These are phyloP conservation scores for Aspergillus terreus DNA, from an alignment of 2,329 filamentous ascomycete genomes.

Conservation along the genomic window DNA sequence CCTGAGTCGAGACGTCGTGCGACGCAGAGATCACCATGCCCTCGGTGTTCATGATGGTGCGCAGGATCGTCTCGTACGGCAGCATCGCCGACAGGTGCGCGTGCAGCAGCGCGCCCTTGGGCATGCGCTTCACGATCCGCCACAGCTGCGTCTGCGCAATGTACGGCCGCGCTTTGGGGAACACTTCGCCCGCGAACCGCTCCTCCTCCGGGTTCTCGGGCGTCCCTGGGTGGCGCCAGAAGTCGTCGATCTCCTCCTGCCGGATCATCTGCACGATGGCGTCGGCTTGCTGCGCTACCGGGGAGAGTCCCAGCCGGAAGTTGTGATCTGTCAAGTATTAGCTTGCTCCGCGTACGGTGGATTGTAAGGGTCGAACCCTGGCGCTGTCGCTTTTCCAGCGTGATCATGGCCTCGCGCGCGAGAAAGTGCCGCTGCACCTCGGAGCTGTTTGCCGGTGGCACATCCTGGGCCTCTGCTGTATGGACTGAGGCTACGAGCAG, in stretches of 20 bases:
- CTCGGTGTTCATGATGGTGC: constrained; percentile 62
- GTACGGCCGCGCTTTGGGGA: constrained; percentile 73
- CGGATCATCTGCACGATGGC: constrained; percentile 56
- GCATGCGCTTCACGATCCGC: constrained; percentile 77
- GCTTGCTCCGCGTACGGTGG: constrained; percentile 22
- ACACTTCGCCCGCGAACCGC: constrained; percentile 77
- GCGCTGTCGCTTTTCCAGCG: constrained; percentile 72
- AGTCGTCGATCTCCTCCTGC: constrained; percentile 17
- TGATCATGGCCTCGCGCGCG: constrained; percentile 69
- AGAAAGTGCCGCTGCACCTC: constrained; percentile 63
- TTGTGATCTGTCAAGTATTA: constrained; percentile 10
- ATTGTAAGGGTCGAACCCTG: constrained; percentile 53
- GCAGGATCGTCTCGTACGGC: constrained; percentile 72
- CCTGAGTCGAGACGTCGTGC: constrained; percentile 50
- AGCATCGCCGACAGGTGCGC: constrained; percentile 87
- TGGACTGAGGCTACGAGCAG: no score
- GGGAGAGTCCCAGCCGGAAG: constrained; percentile 56
- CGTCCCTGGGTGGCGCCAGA: constrained; percentile 13
- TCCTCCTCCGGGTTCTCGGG: constrained; percentile 10
- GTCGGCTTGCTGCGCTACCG: constrained; percentile 59
- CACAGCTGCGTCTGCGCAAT: constrained; percentile 84
- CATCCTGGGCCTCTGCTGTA: no score
- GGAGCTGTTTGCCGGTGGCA: constrained; percentile 3
- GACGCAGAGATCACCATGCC: constrained; percentile 67
- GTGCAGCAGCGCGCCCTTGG: constrained; percentile 67